These are phyloP conservation scores for Pseudoturritis turrita DNA, from an alignment of 345 rosid genomes.

Conservation along the genomic window DNA sequence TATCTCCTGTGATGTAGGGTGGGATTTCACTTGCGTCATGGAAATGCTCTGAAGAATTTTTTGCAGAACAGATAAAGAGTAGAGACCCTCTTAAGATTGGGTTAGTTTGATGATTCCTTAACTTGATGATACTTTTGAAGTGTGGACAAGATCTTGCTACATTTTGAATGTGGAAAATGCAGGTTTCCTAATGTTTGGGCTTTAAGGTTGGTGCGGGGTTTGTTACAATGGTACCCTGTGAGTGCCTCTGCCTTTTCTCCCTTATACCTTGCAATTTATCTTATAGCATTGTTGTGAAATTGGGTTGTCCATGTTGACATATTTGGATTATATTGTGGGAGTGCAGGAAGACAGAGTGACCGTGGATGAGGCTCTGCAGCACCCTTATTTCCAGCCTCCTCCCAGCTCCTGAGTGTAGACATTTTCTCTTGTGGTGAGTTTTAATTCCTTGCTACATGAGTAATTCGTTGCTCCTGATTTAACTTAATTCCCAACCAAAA, in stretches of 20 bases:
- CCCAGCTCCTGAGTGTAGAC: constrained; percentile 6
- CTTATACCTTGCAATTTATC: not conserved
- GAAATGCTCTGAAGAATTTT: constrained; percentile 94
- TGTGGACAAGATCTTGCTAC: not conserved
- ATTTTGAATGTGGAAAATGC: constrained; percentile 12
- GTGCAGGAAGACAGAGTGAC: constrained; percentile 64
- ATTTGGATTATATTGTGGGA: not conserved
- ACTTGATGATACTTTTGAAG: not conserved
- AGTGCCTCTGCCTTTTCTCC: constrained; percentile 27
- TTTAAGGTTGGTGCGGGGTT: constrained; percentile 74
- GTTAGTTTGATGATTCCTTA: constrained; percentile 33
- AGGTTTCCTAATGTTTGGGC: constrained; percentile 88
- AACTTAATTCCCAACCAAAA: not conserved
- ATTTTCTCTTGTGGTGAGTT: not conserved
- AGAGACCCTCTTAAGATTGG: constrained; percentile 89
- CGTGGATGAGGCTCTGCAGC: constrained; percentile 69
- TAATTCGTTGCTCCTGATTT: too few relatives aligned
- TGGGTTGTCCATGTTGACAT: not conserved
- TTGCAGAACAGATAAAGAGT: constrained; percentile 68
- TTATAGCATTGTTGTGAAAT: not conserved
- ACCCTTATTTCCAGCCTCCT: constrained; percentile 75
- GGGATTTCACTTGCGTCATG: constrained; percentile 82
- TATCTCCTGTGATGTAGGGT: constrained; percentile 39
- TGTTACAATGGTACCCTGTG: constrained; percentile 83
- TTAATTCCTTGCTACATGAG: not conserved